phyloP scores from a whole-genome alignment of 192 early-diverging fungal species.

The Lobosporangium transversale region DNA sequence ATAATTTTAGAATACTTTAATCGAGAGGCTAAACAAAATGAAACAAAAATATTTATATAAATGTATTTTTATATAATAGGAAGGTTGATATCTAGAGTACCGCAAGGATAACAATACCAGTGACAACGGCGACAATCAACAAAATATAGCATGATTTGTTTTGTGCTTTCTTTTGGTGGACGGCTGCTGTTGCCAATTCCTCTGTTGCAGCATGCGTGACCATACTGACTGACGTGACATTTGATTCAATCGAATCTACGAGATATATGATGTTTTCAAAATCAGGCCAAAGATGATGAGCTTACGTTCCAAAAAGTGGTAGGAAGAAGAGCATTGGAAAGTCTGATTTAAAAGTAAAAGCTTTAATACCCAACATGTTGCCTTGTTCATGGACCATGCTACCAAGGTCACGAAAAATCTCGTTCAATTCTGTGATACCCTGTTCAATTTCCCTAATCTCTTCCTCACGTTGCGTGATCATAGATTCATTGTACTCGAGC shows the following conservation, averaged over 20 bases:
- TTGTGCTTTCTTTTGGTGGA: conserved; percentile 78
- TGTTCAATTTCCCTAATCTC: conserved; percentile 94
- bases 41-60: too few species aligned
- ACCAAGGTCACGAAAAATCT: conserved; percentile 96
- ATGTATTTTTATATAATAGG: too few species aligned
- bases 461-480: conserved; percentile 93
- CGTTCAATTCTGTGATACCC: conserved; percentile 94
- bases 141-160: conserved; percentile 88
- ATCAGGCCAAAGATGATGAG: too few species aligned
- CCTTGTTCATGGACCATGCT: conserved; percentile 97
- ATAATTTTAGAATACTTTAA: too few species aligned
- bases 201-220: conserved; percentile 84
- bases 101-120: conserved; percentile 50
- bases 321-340: too few species aligned
- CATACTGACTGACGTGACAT: conserved; percentile 82
- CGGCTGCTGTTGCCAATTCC: conserved; percentile 80
- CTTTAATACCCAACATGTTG: conserved; percentile 86
- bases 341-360: too few species aligned
- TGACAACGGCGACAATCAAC: conserved; percentile 77
- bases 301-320: too few species aligned
- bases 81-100: conserved; percentile 26
- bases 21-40: too few species aligned
- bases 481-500: conserved; percentile 91
- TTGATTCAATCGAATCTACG: conserved; percentile 69
- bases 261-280: too few species aligned